Percentiles rank a stretch among this genome's conserved stretches.
Conservation (phyloP, 2,329 filamentous ascomycete species). For the Penicillium decumbens region DNA sequence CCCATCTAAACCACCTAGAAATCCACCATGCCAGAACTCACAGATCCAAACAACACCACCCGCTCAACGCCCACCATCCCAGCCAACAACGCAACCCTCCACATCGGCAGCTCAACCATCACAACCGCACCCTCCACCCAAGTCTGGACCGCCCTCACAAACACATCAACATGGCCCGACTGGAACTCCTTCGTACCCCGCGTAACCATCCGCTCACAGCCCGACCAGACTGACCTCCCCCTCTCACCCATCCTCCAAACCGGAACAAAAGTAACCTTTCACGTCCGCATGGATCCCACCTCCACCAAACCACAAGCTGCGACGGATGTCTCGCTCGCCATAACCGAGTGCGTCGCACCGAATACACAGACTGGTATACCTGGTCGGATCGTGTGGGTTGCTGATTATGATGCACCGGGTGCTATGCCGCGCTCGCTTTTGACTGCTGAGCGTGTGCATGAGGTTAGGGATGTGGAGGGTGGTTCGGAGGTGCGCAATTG, state of each 20-base stretch:
- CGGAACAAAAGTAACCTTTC: slow-evolving; percentile 44
- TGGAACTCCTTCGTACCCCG: slow-evolving; percentile 48
- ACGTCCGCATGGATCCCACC: slow-evolving; percentile 41
- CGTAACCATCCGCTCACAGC: slow-evolving; percentile 45
- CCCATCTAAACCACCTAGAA: not conserved
- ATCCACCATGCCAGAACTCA: slow-evolving; percentile 8
- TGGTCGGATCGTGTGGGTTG: slow-evolving; percentile 29
- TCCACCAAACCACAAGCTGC: slow-evolving; percentile 20
- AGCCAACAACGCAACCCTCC: slow-evolving; percentile 26
- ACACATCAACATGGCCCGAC: slow-evolving; percentile 44
- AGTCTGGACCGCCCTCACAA: slow-evolving; percentile 44
- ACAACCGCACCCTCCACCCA: slow-evolving; percentile 41
- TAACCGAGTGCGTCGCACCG: slow-evolving; percentile 34
- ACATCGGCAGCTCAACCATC: slow-evolving; percentile 32
- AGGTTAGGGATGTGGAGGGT: slow-evolving; percentile 39
- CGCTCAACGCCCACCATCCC: slow-evolving; percentile 32
- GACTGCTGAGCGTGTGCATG: slow-evolving; percentile 46
- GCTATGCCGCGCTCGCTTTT: slow-evolving; percentile 35
- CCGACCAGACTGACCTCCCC: slow-evolving; percentile 19
- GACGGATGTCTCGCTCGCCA: slow-evolving; percentile 26
- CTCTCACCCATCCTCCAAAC: slow-evolving; percentile 31
- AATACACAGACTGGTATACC: slow-evolving; percentile 14
- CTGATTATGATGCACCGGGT: slow-evolving; percentile 27
- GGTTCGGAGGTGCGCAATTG: slow-evolving; percentile 40
- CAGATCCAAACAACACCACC: slow-evolving; percentile 20